Evolutionary conservation across 2,329 filamentous ascomycete species (phyloP).

Genomic region (Metarhizium sp.): DNA sequence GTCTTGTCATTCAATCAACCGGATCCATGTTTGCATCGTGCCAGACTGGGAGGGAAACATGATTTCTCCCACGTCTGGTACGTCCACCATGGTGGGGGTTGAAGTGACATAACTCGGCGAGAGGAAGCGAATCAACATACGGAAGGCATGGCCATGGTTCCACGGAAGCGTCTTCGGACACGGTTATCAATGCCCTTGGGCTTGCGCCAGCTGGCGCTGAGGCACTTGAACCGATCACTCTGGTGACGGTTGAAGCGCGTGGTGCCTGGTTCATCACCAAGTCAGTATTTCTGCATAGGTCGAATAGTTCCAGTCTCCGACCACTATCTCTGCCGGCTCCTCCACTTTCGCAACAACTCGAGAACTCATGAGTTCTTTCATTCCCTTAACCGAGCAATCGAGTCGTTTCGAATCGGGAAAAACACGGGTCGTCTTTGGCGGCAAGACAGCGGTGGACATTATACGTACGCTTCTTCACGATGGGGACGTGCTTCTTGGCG

Average conservation of each 20-base stretch:
- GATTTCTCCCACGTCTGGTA: too few species aligned
- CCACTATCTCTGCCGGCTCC: too few species aligned
- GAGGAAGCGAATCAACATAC: constrained; percentile 49
- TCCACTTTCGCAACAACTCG: not conserved
- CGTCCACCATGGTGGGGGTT: not conserved
- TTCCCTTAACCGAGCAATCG: too few species aligned
- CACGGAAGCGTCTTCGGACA: constrained; percentile 95
- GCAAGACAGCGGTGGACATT: not conserved
- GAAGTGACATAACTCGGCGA: not conserved
- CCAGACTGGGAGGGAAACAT: too few species aligned
- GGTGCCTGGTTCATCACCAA: constrained; percentile 52
- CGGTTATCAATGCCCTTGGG: constrained; percentile 99
- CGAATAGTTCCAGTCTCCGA: not conserved
- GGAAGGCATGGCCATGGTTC: constrained; percentile 93
- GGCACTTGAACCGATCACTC: constrained; percentile 91
- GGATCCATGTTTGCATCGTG: not conserved
- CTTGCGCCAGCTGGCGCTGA: constrained; percentile 91
- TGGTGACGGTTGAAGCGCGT: constrained; percentile 97
- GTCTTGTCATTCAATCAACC: not conserved
- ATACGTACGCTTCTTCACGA: constrained; percentile 99
- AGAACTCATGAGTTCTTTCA: not conserved
- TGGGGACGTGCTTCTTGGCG: constrained; percentile 98
- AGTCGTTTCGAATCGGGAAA: not conserved
- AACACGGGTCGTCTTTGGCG: not conserved
- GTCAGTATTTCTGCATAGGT: constrained; percentile 25